These are phyloP conservation scores for Brassica rapa DNA, from an alignment of 345 rosid species.

Conservation along the genomic window DNA sequence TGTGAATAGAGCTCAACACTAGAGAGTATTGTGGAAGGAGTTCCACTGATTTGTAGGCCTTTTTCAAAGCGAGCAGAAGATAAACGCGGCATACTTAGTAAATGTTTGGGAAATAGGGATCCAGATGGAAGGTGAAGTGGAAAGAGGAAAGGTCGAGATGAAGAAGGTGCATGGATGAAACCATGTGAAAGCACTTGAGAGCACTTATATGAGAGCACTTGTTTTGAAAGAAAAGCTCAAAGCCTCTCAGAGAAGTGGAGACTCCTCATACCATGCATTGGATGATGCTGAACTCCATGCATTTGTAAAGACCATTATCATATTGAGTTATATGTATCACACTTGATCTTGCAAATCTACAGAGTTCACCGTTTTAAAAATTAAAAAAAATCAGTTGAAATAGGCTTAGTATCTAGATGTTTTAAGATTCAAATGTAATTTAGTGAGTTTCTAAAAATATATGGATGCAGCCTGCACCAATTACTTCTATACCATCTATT, in stretches of 20 bases:
- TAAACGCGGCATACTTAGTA: slow-evolving; percentile 26
- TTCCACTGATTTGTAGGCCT: slow-evolving; percentile 43
- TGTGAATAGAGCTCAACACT: slow-evolving; percentile 38
- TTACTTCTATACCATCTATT: neutral
- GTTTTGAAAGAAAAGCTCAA: slow-evolving; percentile 11
- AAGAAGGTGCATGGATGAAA: slow-evolving; percentile 19
- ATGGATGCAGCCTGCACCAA: neutral
- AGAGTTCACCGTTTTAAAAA: neutral
- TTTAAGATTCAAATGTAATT: neutral
- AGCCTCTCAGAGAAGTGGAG: slow-evolving; percentile 20
- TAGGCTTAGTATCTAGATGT: neutral
- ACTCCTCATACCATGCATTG: slow-evolving; percentile 16
- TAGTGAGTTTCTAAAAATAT: neutral
- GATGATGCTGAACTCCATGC: neutral
- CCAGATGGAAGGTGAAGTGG: slow-evolving; percentile 11
- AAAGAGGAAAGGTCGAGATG: slow-evolving; percentile 12
- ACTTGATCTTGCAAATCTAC: neutral
- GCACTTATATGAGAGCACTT: neutral
- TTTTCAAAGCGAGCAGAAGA: slow-evolving; percentile 32
- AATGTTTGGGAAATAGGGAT: slow-evolving; percentile 26
- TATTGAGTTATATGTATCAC: neutral
- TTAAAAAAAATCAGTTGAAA: neutral
- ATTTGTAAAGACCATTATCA: neutral
- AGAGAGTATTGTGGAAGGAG: slow-evolving; percentile 21
- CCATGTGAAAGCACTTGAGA: too few species aligned